Conservation (phyloP, 148 eudicot species). For the Vaccinium vitisidaea region DNA sequence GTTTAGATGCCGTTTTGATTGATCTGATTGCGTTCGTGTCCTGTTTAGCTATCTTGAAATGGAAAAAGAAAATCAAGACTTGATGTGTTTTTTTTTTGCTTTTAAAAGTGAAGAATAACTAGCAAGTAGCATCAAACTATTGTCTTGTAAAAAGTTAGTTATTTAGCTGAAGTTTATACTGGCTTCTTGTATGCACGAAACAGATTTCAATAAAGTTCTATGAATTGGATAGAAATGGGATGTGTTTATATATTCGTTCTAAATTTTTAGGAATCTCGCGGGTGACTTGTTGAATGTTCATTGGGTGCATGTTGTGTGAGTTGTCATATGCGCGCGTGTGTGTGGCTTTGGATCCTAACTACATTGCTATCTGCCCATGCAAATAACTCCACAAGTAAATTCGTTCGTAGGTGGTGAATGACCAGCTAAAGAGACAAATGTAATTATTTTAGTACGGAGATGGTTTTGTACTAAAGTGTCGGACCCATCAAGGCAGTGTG, state of each 20-base stretch:
- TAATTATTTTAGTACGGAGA: too few relatives aligned
- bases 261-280: background rate
- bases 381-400: background rate
- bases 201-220: background rate
- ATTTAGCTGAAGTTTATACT: background rate
- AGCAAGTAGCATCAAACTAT: background rate
- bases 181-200: background rate
- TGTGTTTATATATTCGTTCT: background rate
- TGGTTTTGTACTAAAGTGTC: constrained; percentile 13
- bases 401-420: too few relatives aligned
- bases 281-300: background rate
- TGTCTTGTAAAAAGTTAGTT: background rate
- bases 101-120: background rate
- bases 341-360: background rate
- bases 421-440: too few relatives aligned
- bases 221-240: background rate
- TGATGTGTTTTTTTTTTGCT: background rate
- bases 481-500: constrained; percentile 67
- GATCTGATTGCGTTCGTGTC: background rate
- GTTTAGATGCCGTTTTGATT: background rate
- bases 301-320: background rate
- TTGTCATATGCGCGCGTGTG: background rate
- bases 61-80: background rate
- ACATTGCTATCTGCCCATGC: background rate
- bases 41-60: background rate